Evolutionary conservation across 2,329 filamentous ascomycete species (phyloP).

Genomic region (Colletotrichum orchidophilum): DNA sequence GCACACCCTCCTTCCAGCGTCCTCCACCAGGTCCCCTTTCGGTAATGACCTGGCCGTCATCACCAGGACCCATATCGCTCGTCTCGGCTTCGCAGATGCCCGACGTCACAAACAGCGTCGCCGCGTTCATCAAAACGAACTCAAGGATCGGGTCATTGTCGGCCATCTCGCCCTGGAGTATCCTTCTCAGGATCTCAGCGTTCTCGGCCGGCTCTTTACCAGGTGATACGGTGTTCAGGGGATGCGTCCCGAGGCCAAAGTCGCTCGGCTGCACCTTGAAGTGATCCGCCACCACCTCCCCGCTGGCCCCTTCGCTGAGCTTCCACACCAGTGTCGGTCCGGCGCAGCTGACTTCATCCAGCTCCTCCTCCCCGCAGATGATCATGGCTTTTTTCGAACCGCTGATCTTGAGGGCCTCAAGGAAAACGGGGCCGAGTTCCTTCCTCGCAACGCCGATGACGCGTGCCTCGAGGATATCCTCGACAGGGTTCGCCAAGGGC

Average conservation of each 20-base stretch:
- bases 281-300: conserved; percentile 69
- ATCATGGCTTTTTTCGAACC: conserved; percentile 87
- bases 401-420: conserved; percentile 80
- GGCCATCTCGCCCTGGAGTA: conserved; percentile 78
- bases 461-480: conserved; percentile 84
- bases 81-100: conserved; percentile 87
- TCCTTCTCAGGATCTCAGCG: conserved; percentile 80
- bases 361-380: conserved; percentile 92
- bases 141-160: conserved; percentile 86
- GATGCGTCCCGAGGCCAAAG: conserved; percentile 82
- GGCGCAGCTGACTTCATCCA: conserved; percentile 95
- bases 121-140: conserved; percentile 95
- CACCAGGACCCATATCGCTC: conserved; percentile 81
- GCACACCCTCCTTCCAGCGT: conserved; percentile 94
- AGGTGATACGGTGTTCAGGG: conserved; percentile 80
- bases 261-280: conserved; percentile 85
- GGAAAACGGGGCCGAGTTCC: conserved; percentile 88
- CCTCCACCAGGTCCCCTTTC: conserved; percentile 87
- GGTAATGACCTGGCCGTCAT: conserved; percentile 81
- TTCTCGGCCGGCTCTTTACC: conserved; percentile 90
- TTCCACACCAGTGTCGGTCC: conserved; percentile 91
- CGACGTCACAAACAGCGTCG: conserved; percentile 84
- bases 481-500: conserved; percentile 89
- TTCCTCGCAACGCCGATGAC: conserved; percentile 92
- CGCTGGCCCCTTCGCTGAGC: conserved; percentile 55